A percentile compares a stretch with the other conserved stretches of the same genome.
These are phyloP conservation scores for Opeltia flavorubescens DNA, from an alignment of 495 filamentous ascomycete species.

Conservation along the genomic window DNA sequence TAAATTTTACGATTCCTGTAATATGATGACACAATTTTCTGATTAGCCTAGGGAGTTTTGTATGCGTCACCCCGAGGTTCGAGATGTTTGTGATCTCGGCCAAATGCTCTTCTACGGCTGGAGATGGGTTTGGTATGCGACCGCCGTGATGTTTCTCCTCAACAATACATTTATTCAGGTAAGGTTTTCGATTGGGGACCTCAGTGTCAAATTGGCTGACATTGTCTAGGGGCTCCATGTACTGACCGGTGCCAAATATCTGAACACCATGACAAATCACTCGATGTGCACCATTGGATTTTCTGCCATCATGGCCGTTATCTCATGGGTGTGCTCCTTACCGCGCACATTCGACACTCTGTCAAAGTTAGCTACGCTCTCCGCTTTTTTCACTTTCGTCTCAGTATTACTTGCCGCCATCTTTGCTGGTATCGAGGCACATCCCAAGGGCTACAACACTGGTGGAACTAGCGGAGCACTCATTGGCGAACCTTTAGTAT, in stretches of 20 bases:
- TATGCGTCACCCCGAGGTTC: constrained; percentile 70
- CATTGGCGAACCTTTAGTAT: constrained; percentile 44
- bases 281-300: constrained; percentile 60
- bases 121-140: constrained; percentile 67
- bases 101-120: constrained; percentile 76
- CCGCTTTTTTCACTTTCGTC: constrained; percentile 73
- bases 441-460: constrained; percentile 47
- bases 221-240: constrained; percentile 53
- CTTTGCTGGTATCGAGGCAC: constrained; percentile 57
- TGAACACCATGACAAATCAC: constrained; percentile 66
- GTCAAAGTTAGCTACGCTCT: constrained; percentile 58
- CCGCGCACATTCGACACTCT: constrained; percentile 69
- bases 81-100: constrained; percentile 83
- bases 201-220: constrained; percentile 8
- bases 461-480: constrained; percentile 16
- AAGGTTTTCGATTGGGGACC: constrained; percentile 1
- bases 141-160: constrained; percentile 74
- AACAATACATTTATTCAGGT: constrained; percentile 84
- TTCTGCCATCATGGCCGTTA: constrained; percentile 48
- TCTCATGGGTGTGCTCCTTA: constrained; percentile 62
- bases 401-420: constrained; percentile 69
- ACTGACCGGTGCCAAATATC: constrained; percentile 63
- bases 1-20: constrained; percentile 22
- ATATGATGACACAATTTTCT: constrained; percentile 1
- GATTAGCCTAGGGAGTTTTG: constrained; percentile 53